Conservation (phyloP, 257 asterid species). For the Petunia secreta region DNA sequence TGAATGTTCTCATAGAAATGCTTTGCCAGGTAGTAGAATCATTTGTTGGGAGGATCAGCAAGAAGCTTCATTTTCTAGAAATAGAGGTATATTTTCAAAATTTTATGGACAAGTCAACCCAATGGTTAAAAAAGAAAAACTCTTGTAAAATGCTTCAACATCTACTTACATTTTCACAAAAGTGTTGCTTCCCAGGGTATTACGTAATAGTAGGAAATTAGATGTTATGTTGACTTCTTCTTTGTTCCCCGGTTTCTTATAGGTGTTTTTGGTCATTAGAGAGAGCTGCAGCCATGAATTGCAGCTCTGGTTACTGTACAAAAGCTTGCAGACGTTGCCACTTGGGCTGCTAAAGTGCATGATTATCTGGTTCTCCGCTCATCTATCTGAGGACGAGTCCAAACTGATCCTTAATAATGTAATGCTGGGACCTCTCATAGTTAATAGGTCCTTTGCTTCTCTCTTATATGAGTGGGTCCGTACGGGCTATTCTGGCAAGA, state of each 20-base stretch:
- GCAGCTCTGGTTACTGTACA: conserved; percentile 73
- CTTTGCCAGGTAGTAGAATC: conserved; percentile 61
- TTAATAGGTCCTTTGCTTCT: conserved; percentile 57
- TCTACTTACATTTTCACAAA: conserved; percentile 5
- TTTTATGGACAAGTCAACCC: not conserved
- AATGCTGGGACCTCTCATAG: conserved; percentile 48
- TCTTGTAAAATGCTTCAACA: conserved; percentile 3
- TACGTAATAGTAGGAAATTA: not conserved
- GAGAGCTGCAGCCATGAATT: conserved; percentile 57
- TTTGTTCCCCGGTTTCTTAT: conserved; percentile 49
- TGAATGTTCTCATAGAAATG: conserved; percentile 51
- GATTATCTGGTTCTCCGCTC: conserved; percentile 71
- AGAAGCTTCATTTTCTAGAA: conserved; percentile 58
- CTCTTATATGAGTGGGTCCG: conserved; percentile 57
- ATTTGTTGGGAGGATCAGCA: conserved; percentile 51
- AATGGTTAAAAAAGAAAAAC: not conserved
- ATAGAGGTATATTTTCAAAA: conserved; percentile 52
- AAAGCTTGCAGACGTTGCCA: conserved; percentile 75
- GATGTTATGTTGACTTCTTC: conserved; percentile 20
- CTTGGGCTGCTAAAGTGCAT: conserved; percentile 76
- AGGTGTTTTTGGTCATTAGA: conserved; percentile 65
- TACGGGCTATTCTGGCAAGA: conserved; percentile 67
- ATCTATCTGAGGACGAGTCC: conserved; percentile 63
- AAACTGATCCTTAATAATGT: conserved; percentile 54
- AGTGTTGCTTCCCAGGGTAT: not conserved